A percentile compares a stretch with the other conserved stretches of the same genome.
phyloP scores from a whole-genome alignment of 257 asterid genomes.

The Solanum chilense region DNA sequence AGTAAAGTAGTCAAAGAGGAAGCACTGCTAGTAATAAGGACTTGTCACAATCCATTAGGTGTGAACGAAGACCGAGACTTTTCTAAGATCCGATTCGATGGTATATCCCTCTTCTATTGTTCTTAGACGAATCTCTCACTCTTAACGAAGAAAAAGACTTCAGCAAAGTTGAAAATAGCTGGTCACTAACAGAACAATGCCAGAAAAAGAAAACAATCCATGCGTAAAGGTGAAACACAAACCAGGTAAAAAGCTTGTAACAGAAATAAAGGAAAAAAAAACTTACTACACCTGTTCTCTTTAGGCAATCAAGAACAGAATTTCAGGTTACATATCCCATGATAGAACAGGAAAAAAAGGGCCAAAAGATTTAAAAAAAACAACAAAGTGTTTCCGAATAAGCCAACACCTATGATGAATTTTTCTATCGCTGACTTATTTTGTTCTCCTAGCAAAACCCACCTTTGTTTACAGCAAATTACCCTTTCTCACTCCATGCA shows the following conservation, averaged over 20 bases:
- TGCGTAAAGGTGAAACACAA: not conserved
- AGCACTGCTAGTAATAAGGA: too few relatives aligned
- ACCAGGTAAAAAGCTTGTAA: not conserved
- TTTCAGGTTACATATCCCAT: not conserved
- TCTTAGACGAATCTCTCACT: too few relatives aligned
- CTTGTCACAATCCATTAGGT: too few relatives aligned
- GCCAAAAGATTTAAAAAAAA: not conserved
- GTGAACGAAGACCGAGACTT: too few relatives aligned
- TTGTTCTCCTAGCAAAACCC: not conserved
- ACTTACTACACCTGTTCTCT: not conserved
- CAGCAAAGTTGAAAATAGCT: not conserved
- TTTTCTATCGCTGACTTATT: not conserved
- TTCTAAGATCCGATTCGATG: too few relatives aligned
- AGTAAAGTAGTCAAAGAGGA: too few relatives aligned
- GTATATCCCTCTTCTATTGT: too few relatives aligned
- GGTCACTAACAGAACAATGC: not conserved
- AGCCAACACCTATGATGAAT: not conserved
- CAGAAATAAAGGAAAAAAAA: not conserved
- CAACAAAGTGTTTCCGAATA: not conserved
- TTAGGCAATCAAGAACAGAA: not conserved
- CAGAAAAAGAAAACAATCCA: not conserved
- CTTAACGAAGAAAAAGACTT: too few relatives aligned
- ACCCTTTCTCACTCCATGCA: not conserved
- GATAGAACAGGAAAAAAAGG: not conserved
- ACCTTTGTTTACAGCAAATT: not conserved